Base-by-base conservation (phyloP, 805 yeast genomes). In the Candida caryicola region DNA sequence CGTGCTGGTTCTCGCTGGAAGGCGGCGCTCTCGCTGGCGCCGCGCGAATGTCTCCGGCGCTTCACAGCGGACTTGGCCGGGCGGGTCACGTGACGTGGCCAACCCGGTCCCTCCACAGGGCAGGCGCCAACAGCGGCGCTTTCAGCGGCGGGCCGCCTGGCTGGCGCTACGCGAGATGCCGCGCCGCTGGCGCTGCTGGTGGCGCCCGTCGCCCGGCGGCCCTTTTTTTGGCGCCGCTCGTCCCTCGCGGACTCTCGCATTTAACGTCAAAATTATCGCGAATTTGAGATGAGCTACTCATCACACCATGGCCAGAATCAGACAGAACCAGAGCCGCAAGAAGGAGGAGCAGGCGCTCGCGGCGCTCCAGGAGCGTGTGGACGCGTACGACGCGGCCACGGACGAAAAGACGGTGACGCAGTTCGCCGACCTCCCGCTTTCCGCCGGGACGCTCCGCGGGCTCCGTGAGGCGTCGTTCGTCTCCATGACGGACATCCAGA, bases 401-500 rank as follows among this genome's bases (percentile, higher is more conserved):
- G 57, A 49, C 28, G 68, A 55, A 19, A 40, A 44, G 25, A 32
- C 23, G 5, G 44, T 57, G 21, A 43, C 73, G 3, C 79, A 77
- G 46, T 89, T 89, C 57, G 71, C 73, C 36, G 90, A 90, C 41
- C 70, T 90, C n/a, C 96, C 97, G 6, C 58, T 90, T 19, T 75
- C 89, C 3, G 55, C 65, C 6, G 66, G 69, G 3, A 82, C 95
- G 10, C 50, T 81, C 9, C 73, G 73, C 43, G 98, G 98, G 2
- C 64, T 93, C 29, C 79, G 76, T 43, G 85, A 79, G 38, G 73
- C 95, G n/a, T 83, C 87, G 36, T 93, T 83, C 58, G 71, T 85
- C 1, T 73, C 79, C 8, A 61, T 90, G 67, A 93, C 99, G 0
- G 95, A 85, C 30, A 86, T 93, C 41, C 99, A 93, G 54, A 77